Percentiles rank a stretch among this genome's conserved stretches.
Evolutionary conservation across 2,329 filamentous ascomycete species (phyloP).

Genomic region (Zarea fungicola): DNA sequence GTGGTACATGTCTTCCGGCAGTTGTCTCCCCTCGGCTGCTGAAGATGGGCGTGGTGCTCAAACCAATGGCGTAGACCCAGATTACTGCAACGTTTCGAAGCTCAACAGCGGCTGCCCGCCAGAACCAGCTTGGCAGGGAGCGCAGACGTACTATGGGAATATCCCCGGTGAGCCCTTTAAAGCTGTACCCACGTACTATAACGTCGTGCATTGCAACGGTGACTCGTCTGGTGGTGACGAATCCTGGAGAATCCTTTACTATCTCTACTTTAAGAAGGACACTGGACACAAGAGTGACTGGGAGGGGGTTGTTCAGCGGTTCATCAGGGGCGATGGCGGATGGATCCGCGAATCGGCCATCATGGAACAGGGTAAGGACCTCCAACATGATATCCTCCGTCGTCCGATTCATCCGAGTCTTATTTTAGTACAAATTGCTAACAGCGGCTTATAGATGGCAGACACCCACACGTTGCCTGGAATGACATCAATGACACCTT

Average conservation of each 20-base stretch:
- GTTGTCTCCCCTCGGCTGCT: slow-evolving; percentile 17
- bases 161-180: slow-evolving; percentile 14
- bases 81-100: slow-evolving; percentile 16
- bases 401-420: too few species aligned
- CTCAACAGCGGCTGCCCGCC: slow-evolving; percentile 13
- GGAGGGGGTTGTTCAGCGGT: slow-evolving; percentile 19
- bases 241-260: slow-evolving; percentile 20
- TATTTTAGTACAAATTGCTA: too few species aligned
- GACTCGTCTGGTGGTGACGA: too few species aligned
- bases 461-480: slow-evolving; percentile 17
- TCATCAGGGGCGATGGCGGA: slow-evolving; percentile 15
- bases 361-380: slow-evolving; percentile 18
- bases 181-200: slow-evolving; percentile 18
- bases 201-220: slow-evolving; percentile 15
- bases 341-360: slow-evolving; percentile 14
- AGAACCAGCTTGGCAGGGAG: slow-evolving; percentile 15
- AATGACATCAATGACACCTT: slow-evolving; percentile 19
- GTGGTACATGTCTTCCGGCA: slow-evolving; percentile 14
- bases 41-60: slow-evolving; percentile 17
- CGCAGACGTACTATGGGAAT: slow-evolving; percentile 15
- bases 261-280: slow-evolving; percentile 22
- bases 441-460: too few species aligned
- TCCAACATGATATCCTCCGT: too few species aligned
- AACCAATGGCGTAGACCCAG: slow-evolving; percentile 16
- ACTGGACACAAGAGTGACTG: slow-evolving; percentile 22